Conservation (phyloP, 257 asterid species). For the Eucommia ulmoides region DNA sequence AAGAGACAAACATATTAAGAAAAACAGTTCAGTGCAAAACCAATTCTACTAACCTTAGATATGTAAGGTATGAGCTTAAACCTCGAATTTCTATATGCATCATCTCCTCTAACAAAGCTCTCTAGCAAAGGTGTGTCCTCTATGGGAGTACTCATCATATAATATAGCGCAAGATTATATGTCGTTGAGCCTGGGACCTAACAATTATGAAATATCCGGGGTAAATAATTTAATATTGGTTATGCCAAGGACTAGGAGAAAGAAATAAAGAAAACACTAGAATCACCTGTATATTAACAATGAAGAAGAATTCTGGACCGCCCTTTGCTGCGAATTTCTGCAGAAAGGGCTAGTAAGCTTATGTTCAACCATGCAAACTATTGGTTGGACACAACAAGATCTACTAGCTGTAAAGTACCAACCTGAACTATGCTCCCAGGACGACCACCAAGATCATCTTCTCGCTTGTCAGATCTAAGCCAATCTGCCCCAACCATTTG, state of each 20-base stretch:
- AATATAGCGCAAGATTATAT: constrained; percentile 73
- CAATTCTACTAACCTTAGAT: constrained; percentile 51
- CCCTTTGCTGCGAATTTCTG: constrained; percentile 92
- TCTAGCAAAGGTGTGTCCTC: constrained; percentile 83
- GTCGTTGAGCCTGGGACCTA: constrained; percentile 96
- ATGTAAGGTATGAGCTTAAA: constrained; percentile 98
- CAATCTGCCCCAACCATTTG: constrained; percentile 99
- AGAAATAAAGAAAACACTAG: constrained; percentile 3
- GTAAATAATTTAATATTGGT: not conserved
- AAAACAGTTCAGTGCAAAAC: constrained; percentile 6
- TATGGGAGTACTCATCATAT: constrained; percentile 81
- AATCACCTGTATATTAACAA: constrained; percentile 84
- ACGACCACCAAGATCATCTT: constrained; percentile 93
- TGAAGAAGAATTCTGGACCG: constrained; percentile 88
- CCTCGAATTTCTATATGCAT: constrained; percentile 89
- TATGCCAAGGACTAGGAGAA: constrained; percentile 4
- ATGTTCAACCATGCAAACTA: constrained; percentile 10
- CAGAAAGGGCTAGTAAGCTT: constrained; percentile 8
- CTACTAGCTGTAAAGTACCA: too few species aligned
- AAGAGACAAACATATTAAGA: constrained; percentile 5
- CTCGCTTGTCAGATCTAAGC: constrained; percentile 94
- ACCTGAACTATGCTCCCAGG: constrained; percentile 96
- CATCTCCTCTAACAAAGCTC: constrained; percentile 87
- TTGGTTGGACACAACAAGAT: constrained; percentile 4
- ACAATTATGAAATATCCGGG: constrained; percentile 9